Conservation (phyloP, 2,329 filamentous ascomycete genomes). For the Parasarocladium wereldwijsianum region DNA sequence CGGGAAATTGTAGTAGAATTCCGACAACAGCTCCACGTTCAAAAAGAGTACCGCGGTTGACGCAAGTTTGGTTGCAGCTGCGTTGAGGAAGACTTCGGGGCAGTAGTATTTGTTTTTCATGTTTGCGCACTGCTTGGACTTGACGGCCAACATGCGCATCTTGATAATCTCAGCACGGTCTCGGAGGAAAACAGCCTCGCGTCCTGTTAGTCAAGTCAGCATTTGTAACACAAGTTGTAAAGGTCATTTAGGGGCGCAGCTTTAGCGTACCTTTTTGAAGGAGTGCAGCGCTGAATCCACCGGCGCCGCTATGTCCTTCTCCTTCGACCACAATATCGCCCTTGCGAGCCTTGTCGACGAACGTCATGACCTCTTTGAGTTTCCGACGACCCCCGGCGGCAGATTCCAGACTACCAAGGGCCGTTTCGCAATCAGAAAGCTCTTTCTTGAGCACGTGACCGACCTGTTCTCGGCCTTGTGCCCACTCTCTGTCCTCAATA, state of each 20-base stretch:
- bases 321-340: conserved; percentile 78
- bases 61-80: conserved; percentile 87
- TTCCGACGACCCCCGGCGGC: conserved; percentile 70
- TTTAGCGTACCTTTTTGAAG: conserved; percentile 56
- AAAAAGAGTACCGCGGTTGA: conserved; percentile 92
- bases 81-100: conserved; percentile 94
- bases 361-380: conserved; percentile 75
- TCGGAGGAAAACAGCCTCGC: conserved; percentile 85
- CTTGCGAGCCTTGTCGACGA: conserved; percentile 79
- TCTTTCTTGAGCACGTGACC: conserved; percentile 73
- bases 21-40: conserved; percentile 88
- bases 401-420: conserved; percentile 61
- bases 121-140: conserved; percentile 75
- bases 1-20: conserved; percentile 97
- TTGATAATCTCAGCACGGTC: conserved; percentile 83
- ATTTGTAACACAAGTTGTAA: conserved; percentile 15
- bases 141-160: conserved; percentile 76
- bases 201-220: no score
- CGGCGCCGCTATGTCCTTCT: conserved; percentile 69
- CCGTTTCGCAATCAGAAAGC: conserved; percentile 67
- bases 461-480: conserved; percentile 70
- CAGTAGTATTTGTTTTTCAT: conserved; percentile 91
- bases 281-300: conserved; percentile 81
- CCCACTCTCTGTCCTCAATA: conserved; percentile 82
- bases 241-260: background rate